Percentiles rank a stretch among this genome's conserved stretches.
phyloP scores from a whole-genome alignment of 306 rosid genomes.

The Gastrolobium bilobum region DNA sequence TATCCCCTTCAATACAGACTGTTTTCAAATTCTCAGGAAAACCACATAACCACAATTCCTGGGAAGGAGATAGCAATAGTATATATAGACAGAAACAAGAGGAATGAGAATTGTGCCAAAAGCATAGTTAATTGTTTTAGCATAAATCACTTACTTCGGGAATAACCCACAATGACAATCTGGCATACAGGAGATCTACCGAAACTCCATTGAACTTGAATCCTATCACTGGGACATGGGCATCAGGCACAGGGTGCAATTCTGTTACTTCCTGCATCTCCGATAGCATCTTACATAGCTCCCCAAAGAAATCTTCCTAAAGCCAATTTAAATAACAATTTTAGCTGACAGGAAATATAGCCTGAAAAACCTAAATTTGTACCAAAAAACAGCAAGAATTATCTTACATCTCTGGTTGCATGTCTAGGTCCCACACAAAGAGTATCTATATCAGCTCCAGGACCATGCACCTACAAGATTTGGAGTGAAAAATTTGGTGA shows the following conservation, averaged over 20 bases:
- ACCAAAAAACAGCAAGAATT: constrained; percentile 37
- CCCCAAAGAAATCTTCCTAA: constrained; percentile 97
- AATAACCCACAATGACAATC: constrained; percentile 86
- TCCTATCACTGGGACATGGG: constrained; percentile 82
- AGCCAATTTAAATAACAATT: constrained; percentile 47
- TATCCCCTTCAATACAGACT: constrained; percentile 2
- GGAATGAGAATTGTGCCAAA: constrained; percentile 15
- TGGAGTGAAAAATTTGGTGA: constrained; percentile 15
- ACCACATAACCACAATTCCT: constrained; percentile 1
- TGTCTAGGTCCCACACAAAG: constrained; percentile 98
- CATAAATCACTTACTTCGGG: constrained; percentile 80
- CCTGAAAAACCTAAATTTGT: constrained; percentile 1
- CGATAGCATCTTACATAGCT: constrained; percentile 75
- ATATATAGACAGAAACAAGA: neutral
- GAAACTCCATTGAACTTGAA: constrained; percentile 92
- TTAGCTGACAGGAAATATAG: constrained; percentile 32
- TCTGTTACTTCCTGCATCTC: constrained; percentile 96
- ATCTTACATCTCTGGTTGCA: constrained; percentile 88
- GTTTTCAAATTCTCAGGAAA: constrained; percentile 15
- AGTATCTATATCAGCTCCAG: constrained; percentile 97
- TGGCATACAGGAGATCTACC: constrained; percentile 95
- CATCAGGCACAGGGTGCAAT: constrained; percentile 97
- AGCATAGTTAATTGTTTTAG: neutral
- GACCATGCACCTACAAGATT: constrained; percentile 89
- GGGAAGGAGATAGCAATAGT: neutral